Conservation (phyloP, 1,284 basidiomycete genomes). For the Pisolithus thermaeus region DNA sequence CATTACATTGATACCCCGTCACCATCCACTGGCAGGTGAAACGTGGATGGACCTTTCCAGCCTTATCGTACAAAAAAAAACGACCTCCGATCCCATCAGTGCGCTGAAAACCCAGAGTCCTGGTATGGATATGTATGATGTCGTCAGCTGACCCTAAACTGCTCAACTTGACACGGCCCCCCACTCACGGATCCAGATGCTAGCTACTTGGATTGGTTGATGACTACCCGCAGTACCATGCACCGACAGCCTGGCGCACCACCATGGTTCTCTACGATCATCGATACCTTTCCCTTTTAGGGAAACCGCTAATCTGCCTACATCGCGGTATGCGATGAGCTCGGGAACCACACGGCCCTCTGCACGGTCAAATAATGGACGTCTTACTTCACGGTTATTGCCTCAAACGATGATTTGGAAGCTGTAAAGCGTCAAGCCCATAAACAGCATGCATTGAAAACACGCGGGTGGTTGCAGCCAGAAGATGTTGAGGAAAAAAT, state of each 20-base stretch:
- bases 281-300: slow-evolving; percentile 1
- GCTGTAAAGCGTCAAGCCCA: neutral
- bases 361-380: no score
- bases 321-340: neutral
- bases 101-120: neutral
- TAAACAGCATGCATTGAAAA: neutral
- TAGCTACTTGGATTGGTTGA: neutral
- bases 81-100: no score
- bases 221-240: neutral
- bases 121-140: neutral
- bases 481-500: neutral
- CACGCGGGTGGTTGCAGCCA: neutral
- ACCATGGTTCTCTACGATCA: neutral
- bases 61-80: no score
- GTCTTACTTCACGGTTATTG: no score
- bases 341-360: neutral
- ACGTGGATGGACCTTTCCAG: neutral
- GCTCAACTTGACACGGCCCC: neutral
- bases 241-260: neutral
- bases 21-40: neutral
- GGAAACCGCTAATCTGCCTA: neutral
- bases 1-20: neutral
- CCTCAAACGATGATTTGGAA: neutral
- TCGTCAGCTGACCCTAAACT: neutral
- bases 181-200: neutral